Base-by-base conservation (phyloP, 1,284 basidiomycete species). In the Peniophora sp. region DNA sequence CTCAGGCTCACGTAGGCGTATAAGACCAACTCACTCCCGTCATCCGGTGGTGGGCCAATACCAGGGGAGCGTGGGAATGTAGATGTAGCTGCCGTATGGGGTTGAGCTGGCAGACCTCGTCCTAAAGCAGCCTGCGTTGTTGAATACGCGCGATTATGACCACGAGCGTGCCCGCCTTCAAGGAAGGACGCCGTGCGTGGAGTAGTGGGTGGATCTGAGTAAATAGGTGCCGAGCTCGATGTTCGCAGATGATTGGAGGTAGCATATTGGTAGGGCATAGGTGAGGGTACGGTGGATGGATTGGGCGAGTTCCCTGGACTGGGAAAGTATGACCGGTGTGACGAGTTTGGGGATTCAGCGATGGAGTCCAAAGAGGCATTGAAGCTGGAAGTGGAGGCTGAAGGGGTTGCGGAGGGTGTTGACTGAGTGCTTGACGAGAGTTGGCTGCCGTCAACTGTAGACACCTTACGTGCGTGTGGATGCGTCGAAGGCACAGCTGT, bases 1-100 rank as follows among this genome's bases (percentile, higher is more conserved):
- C 79, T 70, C 23, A 94, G 73, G 58, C 93, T 91, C 0, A 85
- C 89, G 61, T 93, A 94, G 0, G 91, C 83, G 66, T 93, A 95
- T 1, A 94, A 73, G n/a, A 94, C 77, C 11, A 88, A 69, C 57
- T 92, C 86, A 8, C 76, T 75, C 51, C 44, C 44, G 23, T 77
- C 77, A 2, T 72, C 59, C 44, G 69, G 64, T 43, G 68, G 61
- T 1, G 72, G 59, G 3, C 72, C 64, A 20, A 73, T 67, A 55
- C 66, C 67, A 2, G 72, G 64, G 3, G 70, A 68, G 25, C 69
- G 69, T 48, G 16, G 56, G 50, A 49, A 59, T 47, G 51, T 57
- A 22, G 39, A 17, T 59, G 59, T 9, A 63, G 48, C 46, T 38
- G 46, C 19, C 27, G 49, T 46, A 35, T 44, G 16, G 17, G 52